Conservation (phyloP, 495 filamentous ascomycete species). For the Penicillium malachiteum region DNA sequence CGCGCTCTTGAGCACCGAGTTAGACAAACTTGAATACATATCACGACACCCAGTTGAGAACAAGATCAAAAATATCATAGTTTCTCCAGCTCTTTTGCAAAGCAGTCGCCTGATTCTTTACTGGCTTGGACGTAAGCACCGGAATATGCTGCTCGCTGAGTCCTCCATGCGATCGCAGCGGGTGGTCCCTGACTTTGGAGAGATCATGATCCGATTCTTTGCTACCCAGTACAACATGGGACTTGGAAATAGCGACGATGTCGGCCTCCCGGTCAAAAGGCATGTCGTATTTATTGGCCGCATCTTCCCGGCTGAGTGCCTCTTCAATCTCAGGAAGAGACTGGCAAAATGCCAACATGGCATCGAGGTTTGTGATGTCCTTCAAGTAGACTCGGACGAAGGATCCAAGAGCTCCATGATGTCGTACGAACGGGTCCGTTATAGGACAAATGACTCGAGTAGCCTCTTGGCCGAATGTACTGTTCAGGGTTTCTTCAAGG, state of each 20-base stretch:
- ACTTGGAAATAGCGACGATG: slow-evolving; percentile 31
- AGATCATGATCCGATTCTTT: slow-evolving; percentile 31
- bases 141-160: slow-evolving; percentile 33
- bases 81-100: slow-evolving; percentile 26
- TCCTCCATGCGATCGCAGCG: slow-evolving; percentile 35
- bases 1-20: too few relatives aligned
- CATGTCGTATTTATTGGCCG: slow-evolving; percentile 31
- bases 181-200: slow-evolving; percentile 24
- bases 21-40: too few relatives aligned
- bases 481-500: slow-evolving; percentile 30
- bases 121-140: slow-evolving; percentile 26
- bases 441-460: slow-evolving; percentile 41
- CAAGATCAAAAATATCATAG: slow-evolving; percentile 36
- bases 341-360: slow-evolving; percentile 13
- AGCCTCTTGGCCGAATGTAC: slow-evolving; percentile 21
- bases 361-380: slow-evolving; percentile 8
- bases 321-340: slow-evolving; percentile 30
- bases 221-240: slow-evolving; percentile 30
- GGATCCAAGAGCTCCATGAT: slow-evolving; percentile 35
- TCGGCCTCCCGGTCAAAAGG: slow-evolving; percentile 35
- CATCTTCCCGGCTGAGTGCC: slow-evolving; percentile 25
- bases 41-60: slow-evolving; percentile 20
- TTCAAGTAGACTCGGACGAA: slow-evolving; percentile 38
- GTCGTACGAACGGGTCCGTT: slow-evolving; percentile 35
- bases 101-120: background rate